These are phyloP conservation scores for Clitopilus hobsonii DNA, from an alignment of 768 basidiomycete species.

Conservation along the genomic window DNA sequence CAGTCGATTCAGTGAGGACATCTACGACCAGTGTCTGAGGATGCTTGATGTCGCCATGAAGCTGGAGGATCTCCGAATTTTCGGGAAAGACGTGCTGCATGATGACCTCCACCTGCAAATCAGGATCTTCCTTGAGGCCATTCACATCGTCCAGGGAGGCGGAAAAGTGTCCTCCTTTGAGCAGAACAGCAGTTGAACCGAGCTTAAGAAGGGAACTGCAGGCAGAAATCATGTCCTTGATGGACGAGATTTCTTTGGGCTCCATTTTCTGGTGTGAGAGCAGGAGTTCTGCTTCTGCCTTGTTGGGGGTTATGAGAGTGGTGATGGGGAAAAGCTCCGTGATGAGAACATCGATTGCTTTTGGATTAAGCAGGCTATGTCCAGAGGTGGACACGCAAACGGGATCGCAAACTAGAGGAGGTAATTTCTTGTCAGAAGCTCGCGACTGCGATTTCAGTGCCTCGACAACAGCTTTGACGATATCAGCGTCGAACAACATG, in stretches of 20 bases:
- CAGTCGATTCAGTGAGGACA: constrained; percentile 41
- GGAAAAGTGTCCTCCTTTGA: constrained; percentile 83
- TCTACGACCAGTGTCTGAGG: constrained; percentile 52
- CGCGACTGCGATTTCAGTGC: constrained; percentile 43
- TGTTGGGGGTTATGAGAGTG: constrained; percentile 80
- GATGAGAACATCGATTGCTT: constrained; percentile 59
- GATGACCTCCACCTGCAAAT: constrained; percentile 31
- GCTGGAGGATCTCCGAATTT: constrained; percentile 61
- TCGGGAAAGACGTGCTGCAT: constrained; percentile 43
- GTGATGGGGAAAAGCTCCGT: constrained; percentile 67
- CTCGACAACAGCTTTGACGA: constrained; percentile 44
- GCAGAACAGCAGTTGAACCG: constrained; percentile 55
- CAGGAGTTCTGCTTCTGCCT: constrained; percentile 70
- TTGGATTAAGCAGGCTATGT: constrained; percentile 65
- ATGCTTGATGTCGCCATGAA: constrained; percentile 12
- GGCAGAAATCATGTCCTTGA: constrained; percentile 60
- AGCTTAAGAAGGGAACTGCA: constrained; percentile 42
- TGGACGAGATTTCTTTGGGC: constrained; percentile 28
- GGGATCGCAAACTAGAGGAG: constrained; percentile 78
- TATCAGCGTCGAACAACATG: constrained; percentile 71
- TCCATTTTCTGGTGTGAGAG: constrained; percentile 31
- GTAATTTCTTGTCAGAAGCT: constrained; percentile 17
- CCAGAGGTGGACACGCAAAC: constrained; percentile 92
- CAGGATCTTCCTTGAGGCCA: constrained; percentile 15
- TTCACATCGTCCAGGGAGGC: constrained; percentile 42